Evolutionary conservation across 805 yeast genomes (phyloP), one percentile per base, ranked within the genome.

Genomic region (Candida silvatica): DNA sequence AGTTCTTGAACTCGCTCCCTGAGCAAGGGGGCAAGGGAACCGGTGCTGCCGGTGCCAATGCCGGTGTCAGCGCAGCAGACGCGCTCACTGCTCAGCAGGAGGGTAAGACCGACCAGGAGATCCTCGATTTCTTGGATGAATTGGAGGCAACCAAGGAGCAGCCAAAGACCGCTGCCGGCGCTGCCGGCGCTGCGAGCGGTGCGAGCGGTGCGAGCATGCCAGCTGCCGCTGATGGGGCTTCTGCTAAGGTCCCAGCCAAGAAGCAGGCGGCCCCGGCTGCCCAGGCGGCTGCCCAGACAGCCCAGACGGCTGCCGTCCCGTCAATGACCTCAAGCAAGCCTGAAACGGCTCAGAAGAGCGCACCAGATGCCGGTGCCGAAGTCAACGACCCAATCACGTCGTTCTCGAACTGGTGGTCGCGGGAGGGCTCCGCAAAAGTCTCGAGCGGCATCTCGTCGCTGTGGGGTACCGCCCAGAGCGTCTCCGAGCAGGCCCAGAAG

Each of bases 1-100:
- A 82, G 43, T 84, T 84, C 51, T 66, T 83, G 45, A 86, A 81
- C 49, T 80, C 88, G 1, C 68, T 86, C 32, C 92, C 94, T 3
- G 59, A 53, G 17, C 41, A 43, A 19, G n/a, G n/a, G n/a, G 46
- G 43, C 19, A 49, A 44, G 23, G 48, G 49, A 8, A 38, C 46
- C 15, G 35, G 42, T 22, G 17, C 14, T 11, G 9, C 34, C 5
- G 17, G 11, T 3, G 9, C 20, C 7, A 17, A 17, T 18, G 29
- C 18, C 11, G 25, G 25, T 6, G 27, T 29, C 11, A 17, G 15
- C 34, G 33, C 19, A 26, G 34, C 35, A 46, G 20, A 25, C 29
- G 17, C 18, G 8, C 27, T 24, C 9, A 22, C 29, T 11, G 28
- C 22, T 34, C 34, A 22, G 29, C 35, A 35, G 45, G 50, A 47